phyloP scores from a whole-genome alignment of 768 basidiomycete genomes.

The Porpolomopsis calyptriformis region DNA sequence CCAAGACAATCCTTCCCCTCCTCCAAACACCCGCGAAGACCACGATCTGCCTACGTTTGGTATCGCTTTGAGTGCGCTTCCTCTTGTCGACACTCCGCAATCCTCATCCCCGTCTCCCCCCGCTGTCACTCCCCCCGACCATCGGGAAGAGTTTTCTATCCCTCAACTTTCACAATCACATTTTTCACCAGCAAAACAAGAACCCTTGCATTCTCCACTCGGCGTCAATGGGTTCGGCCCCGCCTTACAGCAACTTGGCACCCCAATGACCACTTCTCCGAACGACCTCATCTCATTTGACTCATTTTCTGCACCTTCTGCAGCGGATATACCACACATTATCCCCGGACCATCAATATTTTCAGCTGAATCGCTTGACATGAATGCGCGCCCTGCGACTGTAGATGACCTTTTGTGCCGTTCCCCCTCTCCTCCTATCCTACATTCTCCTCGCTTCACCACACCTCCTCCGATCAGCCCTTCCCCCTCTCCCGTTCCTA shows the following conservation, averaged over 20 bases:
- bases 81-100: not conserved
- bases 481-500: not conserved
- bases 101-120: not conserved
- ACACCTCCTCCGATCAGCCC: not conserved
- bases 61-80: not conserved
- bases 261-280: slow-evolving; percentile 11
- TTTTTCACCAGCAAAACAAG: not conserved
- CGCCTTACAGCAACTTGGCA: slow-evolving; percentile 1
- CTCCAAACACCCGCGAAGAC: slow-evolving; percentile 22
- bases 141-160: not conserved
- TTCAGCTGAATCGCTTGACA: not conserved
- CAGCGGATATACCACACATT: slow-evolving; percentile 13
- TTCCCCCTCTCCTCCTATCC: slow-evolving; percentile 6
- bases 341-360: slow-evolving; percentile 4
- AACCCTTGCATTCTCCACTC: not conserved
- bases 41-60: not conserved
- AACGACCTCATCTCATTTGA: slow-evolving; percentile 33
- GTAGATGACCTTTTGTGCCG: slow-evolving; percentile 20
- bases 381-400: slow-evolving; percentile 9
- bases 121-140: not conserved
- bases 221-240: not conserved
- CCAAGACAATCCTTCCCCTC: slow-evolving; percentile 68
- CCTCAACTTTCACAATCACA: not conserved
- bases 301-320: slow-evolving; percentile 23
- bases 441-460: not conserved